Conservation (phyloP, 2,329 filamentous ascomycete genomes). For the Bretziella fagacearum region DNA sequence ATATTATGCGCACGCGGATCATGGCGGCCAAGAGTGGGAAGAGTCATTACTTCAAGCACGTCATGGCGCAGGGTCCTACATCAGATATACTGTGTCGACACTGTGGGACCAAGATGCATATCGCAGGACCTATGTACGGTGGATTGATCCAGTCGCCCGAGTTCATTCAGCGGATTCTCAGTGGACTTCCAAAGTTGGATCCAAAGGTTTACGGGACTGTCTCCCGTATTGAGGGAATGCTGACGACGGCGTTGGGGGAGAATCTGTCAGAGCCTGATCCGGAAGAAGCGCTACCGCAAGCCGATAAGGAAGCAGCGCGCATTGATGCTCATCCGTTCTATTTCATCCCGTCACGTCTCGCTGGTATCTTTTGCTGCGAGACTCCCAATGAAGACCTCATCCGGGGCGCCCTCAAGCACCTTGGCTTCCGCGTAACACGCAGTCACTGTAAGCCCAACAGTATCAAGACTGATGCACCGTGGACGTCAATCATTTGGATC, state of each 20-base stretch:
- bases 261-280: constrained; percentile 25
- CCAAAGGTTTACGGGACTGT: constrained; percentile 61
- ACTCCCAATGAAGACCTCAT: constrained; percentile 67
- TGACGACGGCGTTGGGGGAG: constrained; percentile 76
- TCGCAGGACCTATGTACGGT: constrained; percentile 88
- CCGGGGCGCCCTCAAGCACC: constrained; percentile 60
- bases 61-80: constrained; percentile 53
- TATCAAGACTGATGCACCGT: constrained; percentile 87
- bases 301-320: constrained; percentile 37
- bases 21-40: constrained; percentile 52
- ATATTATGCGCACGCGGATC: constrained; percentile 51
- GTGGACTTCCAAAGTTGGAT: constrained; percentile 50
- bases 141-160: constrained; percentile 71
- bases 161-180: constrained; percentile 67
- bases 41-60: constrained; percentile 60
- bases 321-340: constrained; percentile 73
- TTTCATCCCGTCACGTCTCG: constrained; percentile 57
- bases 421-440: constrained; percentile 69
- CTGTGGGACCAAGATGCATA: constrained; percentile 71
- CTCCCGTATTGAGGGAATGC: constrained; percentile 74
- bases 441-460: constrained; percentile 82
- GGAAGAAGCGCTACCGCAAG: constrained; percentile 20
- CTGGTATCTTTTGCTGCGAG: constrained; percentile 60
- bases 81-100: constrained; percentile 55
- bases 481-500: constrained; percentile 77